These are phyloP conservation scores for Amanita phalloides DNA, from an alignment of 768 basidiomycete species.

Conservation along the genomic window DNA sequence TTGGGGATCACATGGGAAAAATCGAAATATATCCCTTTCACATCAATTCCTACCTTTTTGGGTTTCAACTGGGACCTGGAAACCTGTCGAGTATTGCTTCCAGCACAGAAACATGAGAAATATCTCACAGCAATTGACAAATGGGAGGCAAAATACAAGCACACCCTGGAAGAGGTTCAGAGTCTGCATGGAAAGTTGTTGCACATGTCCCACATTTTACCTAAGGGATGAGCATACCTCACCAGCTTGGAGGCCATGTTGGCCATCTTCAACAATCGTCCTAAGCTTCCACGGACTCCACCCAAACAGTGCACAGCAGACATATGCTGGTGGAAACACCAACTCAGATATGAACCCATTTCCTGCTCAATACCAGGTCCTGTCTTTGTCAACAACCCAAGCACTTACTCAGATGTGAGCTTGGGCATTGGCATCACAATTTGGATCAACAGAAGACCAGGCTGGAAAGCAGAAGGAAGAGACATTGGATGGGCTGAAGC, in stretches of 20 bases:
- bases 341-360: neutral
- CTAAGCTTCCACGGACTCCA: neutral
- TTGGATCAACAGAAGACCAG: constrained; percentile 11
- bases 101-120: neutral
- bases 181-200: too few relatives aligned
- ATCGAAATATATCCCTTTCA: too few relatives aligned
- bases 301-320: neutral
- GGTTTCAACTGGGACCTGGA: neutral
- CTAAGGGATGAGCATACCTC: neutral
- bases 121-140: neutral
- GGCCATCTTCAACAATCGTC: too few relatives aligned
- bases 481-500: constrained; percentile 9
- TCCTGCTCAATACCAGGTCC: neutral
- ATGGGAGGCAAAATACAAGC: neutral
- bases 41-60: neutral
- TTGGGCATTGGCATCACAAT: constrained; percentile 22
- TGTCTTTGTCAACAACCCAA: neutral
- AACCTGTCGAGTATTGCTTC: neutral
- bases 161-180: too few relatives aligned
- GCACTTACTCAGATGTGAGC: constrained; percentile 26
- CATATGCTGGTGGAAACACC: neutral
- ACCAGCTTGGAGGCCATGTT: too few relatives aligned
- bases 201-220: too few relatives aligned
- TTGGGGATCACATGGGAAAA: too few relatives aligned
- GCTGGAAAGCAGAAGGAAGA: constrained; percentile 16